Evolutionary conservation across 768 basidiomycete species (phyloP).

Genomic region (Trametes punicea): DNA sequence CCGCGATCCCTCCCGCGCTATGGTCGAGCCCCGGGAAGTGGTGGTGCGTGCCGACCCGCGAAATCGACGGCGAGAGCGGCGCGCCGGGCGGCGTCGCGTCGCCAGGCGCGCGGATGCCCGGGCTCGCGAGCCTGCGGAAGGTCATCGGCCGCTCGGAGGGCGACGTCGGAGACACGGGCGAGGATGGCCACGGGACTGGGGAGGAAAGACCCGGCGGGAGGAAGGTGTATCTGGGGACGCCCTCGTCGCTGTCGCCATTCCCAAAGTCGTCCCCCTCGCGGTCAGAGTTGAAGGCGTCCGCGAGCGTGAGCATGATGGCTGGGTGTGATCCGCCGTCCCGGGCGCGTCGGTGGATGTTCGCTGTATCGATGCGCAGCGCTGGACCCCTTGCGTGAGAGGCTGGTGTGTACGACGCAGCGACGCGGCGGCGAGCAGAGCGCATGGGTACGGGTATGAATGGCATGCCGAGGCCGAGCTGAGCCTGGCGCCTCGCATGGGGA

Average conservation of each 20-base stretch:
- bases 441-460: neutral
- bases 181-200: neutral
- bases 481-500: neutral
- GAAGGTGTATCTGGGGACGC: neutral
- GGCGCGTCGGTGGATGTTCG: neutral
- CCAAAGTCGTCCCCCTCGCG: neutral
- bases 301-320: neutral
- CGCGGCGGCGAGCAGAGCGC: neutral
- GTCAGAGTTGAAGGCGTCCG: neutral
- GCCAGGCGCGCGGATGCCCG: neutral
- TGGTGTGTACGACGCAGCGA: neutral
- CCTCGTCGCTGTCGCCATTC: neutral
- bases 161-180: neutral
- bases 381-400: neutral
- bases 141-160: neutral
- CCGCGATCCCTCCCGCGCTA: neutral
- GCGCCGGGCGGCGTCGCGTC: neutral
- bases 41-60: constrained; percentile 5
- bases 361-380: neutral
- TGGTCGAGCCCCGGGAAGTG: constrained; percentile 6
- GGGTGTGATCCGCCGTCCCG: neutral
- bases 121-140: neutral
- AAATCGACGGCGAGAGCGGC: neutral
- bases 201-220: constrained; percentile 14
- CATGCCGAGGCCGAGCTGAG: neutral